phyloP scores from a whole-genome alignment of 2,329 filamentous ascomycete species.

The Colletotrichum limetticola region DNA sequence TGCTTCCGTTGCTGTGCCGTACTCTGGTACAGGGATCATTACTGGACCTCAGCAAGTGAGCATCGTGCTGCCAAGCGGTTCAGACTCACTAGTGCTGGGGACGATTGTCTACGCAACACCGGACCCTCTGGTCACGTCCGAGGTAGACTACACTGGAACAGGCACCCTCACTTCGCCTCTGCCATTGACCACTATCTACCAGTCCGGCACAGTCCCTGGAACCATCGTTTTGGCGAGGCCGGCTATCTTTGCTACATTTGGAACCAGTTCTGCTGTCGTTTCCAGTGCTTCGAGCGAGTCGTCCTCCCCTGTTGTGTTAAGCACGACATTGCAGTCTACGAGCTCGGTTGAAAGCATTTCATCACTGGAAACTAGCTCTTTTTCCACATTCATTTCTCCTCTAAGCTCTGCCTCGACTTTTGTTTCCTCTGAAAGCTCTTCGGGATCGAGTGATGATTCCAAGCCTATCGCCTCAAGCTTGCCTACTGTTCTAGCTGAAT shows the following conservation, averaged over 20 bases:
- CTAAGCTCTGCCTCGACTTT: background rate
- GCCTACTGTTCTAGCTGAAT: background rate
- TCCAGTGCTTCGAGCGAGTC: background rate
- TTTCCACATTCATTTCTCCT: background rate
- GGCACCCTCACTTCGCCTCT: background rate
- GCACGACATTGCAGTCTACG: background rate
- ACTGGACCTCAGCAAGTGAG: constrained; percentile 2
- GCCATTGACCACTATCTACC: background rate
- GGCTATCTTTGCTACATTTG: constrained; percentile 14
- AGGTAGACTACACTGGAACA: constrained; percentile 5
- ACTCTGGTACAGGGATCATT: constrained; percentile 5
- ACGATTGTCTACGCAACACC: constrained; percentile 23
- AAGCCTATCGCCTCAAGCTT: background rate
- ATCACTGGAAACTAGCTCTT: background rate
- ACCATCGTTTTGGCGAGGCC: constrained; percentile 16
- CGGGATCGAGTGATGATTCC: background rate
- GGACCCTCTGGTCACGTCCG: constrained; percentile 17
- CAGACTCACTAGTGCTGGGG: background rate
- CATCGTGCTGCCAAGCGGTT: background rate
- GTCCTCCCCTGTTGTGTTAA: background rate
- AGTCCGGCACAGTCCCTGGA: constrained; percentile 11
- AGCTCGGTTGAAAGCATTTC: background rate
- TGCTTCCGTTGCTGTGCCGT: background rate
- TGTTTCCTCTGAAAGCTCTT: background rate
- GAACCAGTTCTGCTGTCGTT: background rate